A percentile compares a stretch with the other conserved stretches of the same genome.
Evolutionary conservation across 106 monocot genomes (phyloP).

Genomic region (Dioscorea zingiberensis): DNA sequence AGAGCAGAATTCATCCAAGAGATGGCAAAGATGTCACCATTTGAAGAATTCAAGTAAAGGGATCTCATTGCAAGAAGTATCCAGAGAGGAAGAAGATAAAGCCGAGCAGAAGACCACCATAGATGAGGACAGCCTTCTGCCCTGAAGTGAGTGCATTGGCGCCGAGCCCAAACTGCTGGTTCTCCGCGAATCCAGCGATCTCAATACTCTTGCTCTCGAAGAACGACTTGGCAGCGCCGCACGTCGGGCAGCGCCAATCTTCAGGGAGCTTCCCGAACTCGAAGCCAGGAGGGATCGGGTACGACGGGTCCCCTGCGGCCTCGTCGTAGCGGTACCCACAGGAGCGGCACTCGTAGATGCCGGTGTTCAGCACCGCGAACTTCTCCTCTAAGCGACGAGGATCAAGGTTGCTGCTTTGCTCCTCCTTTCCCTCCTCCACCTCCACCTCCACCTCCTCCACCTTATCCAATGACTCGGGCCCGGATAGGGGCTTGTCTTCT

Average conservation of each 20-base stretch:
- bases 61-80: constrained; percentile 74
- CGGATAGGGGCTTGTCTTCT: constrained; percentile 54
- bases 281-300: constrained; percentile 77
- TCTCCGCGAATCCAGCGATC: constrained; percentile 91
- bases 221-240: constrained; percentile 82
- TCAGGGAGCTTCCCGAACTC: constrained; percentile 71
- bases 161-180: constrained; percentile 87
- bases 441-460: not conserved
- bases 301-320: constrained; percentile 67
- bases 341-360: constrained; percentile 79
- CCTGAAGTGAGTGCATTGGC: constrained; percentile 71
- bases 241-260: constrained; percentile 92
- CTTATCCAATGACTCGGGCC: not conserved
- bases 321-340: constrained; percentile 79
- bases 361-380: constrained; percentile 84
- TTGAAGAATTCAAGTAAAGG: too few species aligned
- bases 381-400: constrained; percentile 54
- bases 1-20: too few species aligned
- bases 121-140: constrained; percentile 78
- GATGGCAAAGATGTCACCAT: too few species aligned
- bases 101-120: constrained; percentile 53
- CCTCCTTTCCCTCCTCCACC: constrained; percentile 1
- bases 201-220: constrained; percentile 89
- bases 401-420: constrained; percentile 18
- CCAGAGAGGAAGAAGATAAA: constrained; percentile 72